Evolutionary conservation across 495 filamentous ascomycete species (phyloP), one percentile per base, ranked within the genome.

Genomic region (Trichocladium uniseriatum): DNA sequence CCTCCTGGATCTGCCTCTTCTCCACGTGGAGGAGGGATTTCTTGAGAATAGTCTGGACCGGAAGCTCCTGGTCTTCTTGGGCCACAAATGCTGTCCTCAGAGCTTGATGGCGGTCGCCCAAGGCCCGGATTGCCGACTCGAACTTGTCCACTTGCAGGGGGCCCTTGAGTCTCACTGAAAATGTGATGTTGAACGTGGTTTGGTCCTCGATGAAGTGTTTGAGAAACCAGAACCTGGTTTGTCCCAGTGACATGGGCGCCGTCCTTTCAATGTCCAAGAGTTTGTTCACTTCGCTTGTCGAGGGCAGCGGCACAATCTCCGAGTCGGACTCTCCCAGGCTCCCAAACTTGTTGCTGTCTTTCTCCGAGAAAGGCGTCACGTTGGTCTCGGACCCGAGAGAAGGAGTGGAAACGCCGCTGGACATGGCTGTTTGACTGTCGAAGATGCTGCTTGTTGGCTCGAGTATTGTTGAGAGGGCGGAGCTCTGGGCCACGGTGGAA

Each of bases 191-290:
- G 45, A 66, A 57, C 10, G 57, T 52, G 4, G 64, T 59, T 32
- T 55, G 57, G 46, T 74, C 66, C 3, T 63, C 50, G 6, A 69
- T 38, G 16, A 65, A 55, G 38, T 44, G 49, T 49, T 44, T 49
- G 46, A 64, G 38, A 45, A 77, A 76, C 71, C 72, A 77, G 48
- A 78, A 68, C 2, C 73, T 58, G 0, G 68, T 69, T 45, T 77
- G 73, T 2, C 49, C 64, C 24, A 64, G 61, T 7, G 57, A 57
- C 9, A 68, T 44, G 2, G 24, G 11, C 14, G 22, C 14, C 14
- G 39, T 6, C 11, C 15, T 21, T 5, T 19, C 13, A 3, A 42
- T 54, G 16, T 43, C 39, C 27, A 10, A 10, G 5, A 29, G 5
- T 29, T 5, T 10, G 27, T 29, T 5, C 5, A 5, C 27, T 10